Evolutionary conservation across 2,329 filamentous ascomycete genomes (phyloP).

Genomic region (Colletotrichum incanum): DNA sequence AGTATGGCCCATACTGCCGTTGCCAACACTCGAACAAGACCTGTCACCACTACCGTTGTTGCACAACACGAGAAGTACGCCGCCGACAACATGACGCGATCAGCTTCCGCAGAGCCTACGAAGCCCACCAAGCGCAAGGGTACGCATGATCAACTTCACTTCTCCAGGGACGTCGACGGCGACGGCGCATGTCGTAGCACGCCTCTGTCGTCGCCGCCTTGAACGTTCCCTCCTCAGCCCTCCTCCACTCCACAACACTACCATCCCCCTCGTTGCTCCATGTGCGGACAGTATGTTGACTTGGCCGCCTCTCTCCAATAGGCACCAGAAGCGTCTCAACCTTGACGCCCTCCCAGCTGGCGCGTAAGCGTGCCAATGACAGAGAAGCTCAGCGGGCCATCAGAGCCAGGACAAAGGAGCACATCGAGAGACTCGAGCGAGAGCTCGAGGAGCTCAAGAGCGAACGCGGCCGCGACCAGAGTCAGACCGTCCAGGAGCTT

Average conservation of each 20-base stretch:
- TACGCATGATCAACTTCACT: conserved; percentile 47
- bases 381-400: conserved; percentile 92
- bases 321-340: conserved; percentile 86
- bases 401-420: conserved; percentile 86
- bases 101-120: conserved; percentile 60
- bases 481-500: conserved; percentile 67
- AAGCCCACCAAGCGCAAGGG: conserved; percentile 64
- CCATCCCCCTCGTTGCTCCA: conserved; percentile 12
- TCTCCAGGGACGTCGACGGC: not conserved
- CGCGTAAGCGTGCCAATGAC: conserved; percentile 92
- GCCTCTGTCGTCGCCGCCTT: conserved; percentile 1
- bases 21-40: conserved; percentile 38
- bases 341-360: conserved; percentile 89
- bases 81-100: conserved; percentile 56
- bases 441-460: conserved; percentile 80
- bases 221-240: not conserved
- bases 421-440: conserved; percentile 84
- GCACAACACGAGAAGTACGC: conserved; percentile 38
- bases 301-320: conserved; percentile 45
- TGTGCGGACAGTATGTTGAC: conserved; percentile 19
- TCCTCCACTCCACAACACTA: conserved; percentile 25
- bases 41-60: conserved; percentile 36
- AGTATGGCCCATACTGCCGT: conserved; percentile 41
- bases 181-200: not conserved
- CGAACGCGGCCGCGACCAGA: conserved; percentile 64